phyloP scores from a whole-genome alignment of 2,329 filamentous ascomycete genomes.

The Cladosporium sphaerospermum region DNA sequence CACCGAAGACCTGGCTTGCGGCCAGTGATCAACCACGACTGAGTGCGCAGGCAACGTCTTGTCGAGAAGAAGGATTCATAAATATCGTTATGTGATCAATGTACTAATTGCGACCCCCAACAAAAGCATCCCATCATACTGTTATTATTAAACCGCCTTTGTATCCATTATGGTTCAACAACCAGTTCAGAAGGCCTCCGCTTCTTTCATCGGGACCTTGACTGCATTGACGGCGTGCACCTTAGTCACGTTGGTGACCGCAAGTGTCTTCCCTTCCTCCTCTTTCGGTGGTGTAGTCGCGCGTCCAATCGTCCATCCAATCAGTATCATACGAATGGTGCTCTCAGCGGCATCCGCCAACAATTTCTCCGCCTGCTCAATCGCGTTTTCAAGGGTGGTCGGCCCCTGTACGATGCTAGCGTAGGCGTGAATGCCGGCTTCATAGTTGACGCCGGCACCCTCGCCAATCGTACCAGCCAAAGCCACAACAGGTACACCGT shows the following conservation, averaged over 20 bases:
- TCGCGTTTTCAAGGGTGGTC: constrained; percentile 30
- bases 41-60: too few relatives aligned
- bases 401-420: constrained; percentile 32
- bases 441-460: constrained; percentile 31
- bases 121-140: too few relatives aligned
- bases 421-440: constrained; percentile 33
- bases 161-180: too few relatives aligned
- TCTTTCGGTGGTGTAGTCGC: neutral
- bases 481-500: constrained; percentile 43
- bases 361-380: constrained; percentile 30
- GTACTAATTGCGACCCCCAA: too few relatives aligned
- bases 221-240: neutral
- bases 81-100: too few relatives aligned
- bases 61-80: too few relatives aligned
- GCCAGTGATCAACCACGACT: too few relatives aligned
- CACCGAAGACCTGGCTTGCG: too few relatives aligned
- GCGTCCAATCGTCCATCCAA: constrained; percentile 24
- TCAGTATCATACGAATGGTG: constrained; percentile 33
- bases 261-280: neutral
- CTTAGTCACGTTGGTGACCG: neutral
- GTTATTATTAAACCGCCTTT: too few relatives aligned
- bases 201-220: too few relatives aligned
- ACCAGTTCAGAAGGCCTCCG: too few relatives aligned
- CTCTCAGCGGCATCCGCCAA: constrained; percentile 34
- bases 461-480: constrained; percentile 38